Evolutionary conservation across 2,329 filamentous ascomycete genomes (phyloP).

Genomic region (Neofusicoccum sp.): DNA sequence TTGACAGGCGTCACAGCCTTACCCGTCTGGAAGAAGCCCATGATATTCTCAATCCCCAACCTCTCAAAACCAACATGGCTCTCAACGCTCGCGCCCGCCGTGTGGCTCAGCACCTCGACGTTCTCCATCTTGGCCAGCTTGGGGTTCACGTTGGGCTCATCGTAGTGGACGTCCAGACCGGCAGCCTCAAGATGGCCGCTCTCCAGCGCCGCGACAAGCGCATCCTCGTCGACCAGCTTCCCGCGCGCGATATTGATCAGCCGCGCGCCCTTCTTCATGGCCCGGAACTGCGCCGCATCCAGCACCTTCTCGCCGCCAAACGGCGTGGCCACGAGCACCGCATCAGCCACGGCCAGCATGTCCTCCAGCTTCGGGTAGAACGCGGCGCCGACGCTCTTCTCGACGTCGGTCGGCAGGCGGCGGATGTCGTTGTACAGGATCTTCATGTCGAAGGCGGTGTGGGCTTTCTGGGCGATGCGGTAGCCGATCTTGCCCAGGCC

Average conservation of each 20-base stretch:
- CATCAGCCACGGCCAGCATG: constrained; percentile 32
- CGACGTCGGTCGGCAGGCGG: constrained; percentile 23
- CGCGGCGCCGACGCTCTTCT: constrained; percentile 27
- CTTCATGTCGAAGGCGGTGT: constrained; percentile 36
- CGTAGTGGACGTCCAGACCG: constrained; percentile 56
- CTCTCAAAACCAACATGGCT: constrained; percentile 69
- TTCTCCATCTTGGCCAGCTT: constrained; percentile 49
- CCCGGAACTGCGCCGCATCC: constrained; percentile 44
- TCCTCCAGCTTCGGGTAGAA: constrained; percentile 34
- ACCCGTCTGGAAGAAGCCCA: constrained; percentile 58
- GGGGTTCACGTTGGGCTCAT: constrained; percentile 54
- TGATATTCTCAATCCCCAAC: constrained; percentile 67
- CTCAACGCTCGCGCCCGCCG: constrained; percentile 68
- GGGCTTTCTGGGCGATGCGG: constrained; percentile 32
- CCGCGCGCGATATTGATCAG: constrained; percentile 58
- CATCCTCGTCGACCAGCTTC: constrained; percentile 54
- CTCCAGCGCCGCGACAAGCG: constrained; percentile 51
- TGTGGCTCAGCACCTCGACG: constrained; percentile 67
- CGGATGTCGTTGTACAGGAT: constrained; percentile 35
- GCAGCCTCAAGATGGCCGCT: constrained; percentile 52
- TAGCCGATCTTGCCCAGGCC: constrained; percentile 41
- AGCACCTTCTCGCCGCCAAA: constrained; percentile 29
- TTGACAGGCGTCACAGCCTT: constrained; percentile 66
- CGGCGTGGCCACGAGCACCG: constrained; percentile 39
- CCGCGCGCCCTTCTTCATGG: constrained; percentile 53